Percentiles rank a stretch among this genome's conserved stretches.
Conservation (phyloP, 345 rosid species). For the Aquilaria malaccensis region DNA sequence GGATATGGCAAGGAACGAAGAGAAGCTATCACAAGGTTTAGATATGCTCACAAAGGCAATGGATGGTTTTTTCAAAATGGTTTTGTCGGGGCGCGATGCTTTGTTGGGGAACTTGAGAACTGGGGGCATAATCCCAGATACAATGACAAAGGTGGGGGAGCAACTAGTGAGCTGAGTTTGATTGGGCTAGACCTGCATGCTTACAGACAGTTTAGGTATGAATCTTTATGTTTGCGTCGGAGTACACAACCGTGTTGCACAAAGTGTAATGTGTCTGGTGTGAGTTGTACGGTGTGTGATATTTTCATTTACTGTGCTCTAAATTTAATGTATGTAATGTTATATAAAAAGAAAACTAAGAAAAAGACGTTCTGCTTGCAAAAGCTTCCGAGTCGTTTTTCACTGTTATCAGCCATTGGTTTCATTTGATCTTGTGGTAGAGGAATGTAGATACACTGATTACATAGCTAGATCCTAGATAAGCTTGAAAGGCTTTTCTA, state of each 20-base stretch:
- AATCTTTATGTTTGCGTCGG: slow-evolving; percentile 12
- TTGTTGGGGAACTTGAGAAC: slow-evolving; percentile 74
- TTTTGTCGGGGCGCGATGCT: slow-evolving; percentile 72
- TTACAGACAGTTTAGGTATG: slow-evolving; percentile 20
- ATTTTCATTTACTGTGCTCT: slow-evolving; percentile 8
- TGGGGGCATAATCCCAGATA: slow-evolving; percentile 24
- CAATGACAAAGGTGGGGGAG: slow-evolving; percentile 24
- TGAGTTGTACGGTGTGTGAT: slow-evolving; percentile 9
- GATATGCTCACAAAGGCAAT: slow-evolving; percentile 61
- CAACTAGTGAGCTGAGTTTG: slow-evolving; percentile 22
- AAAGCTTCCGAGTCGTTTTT: not conserved
- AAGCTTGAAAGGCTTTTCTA: too few relatives aligned
- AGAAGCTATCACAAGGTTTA: slow-evolving; percentile 54
- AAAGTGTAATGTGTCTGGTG: slow-evolving; percentile 9
- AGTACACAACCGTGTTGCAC: slow-evolving; percentile 11
- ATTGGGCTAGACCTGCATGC: slow-evolving; percentile 10
- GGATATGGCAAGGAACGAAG: slow-evolving; percentile 36
- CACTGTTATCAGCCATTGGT: not conserved
- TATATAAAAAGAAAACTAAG: slow-evolving; percentile 3
- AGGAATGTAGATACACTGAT: not conserved
- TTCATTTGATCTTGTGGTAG: not conserved
- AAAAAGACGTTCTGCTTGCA: slow-evolving; percentile 1
- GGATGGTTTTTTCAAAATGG: slow-evolving; percentile 74
- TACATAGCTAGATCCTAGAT: too few relatives aligned
- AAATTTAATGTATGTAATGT: slow-evolving; percentile 13